phyloP scores from a whole-genome alignment of 164 flowering plant genomes.

The Stephania japonica region DNA sequence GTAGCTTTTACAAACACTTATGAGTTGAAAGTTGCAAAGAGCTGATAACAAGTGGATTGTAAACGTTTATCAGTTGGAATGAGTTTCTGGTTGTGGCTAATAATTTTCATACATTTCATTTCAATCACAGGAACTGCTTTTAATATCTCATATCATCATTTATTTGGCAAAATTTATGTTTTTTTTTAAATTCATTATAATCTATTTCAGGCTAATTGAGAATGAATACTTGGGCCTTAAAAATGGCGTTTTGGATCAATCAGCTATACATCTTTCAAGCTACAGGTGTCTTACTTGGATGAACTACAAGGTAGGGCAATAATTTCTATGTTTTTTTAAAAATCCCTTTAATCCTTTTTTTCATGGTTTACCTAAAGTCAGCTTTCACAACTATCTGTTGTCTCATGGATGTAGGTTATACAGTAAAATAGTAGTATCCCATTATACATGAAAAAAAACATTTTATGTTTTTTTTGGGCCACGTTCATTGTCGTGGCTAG shows the following conservation, averaged over 20 bases:
- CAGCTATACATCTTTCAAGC: constrained; percentile 84
- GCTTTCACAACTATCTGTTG: no score
- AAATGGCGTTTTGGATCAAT: constrained; percentile 96
- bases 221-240: constrained; percentile 79
- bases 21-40: background rate
- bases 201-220: constrained; percentile 71
- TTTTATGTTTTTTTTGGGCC: no score
- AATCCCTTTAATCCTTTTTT: no score
- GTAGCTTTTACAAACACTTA: background rate
- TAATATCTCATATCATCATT: background rate
- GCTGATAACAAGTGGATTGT: background rate
- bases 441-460: no score
- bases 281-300: constrained; percentile 75
- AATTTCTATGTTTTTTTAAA: background rate
- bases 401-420: no score
- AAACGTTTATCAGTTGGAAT: background rate
- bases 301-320: constrained; percentile 80
- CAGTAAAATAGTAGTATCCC: no score
- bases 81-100: background rate
- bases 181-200: background rate
- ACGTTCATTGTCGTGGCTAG: no score
- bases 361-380: no score
- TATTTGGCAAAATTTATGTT: background rate
- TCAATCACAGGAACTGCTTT: background rate
- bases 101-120: background rate